phyloP scores from a whole-genome alignment of 495 filamentous ascomycete genomes.

The Tuber umbilicatum region DNA sequence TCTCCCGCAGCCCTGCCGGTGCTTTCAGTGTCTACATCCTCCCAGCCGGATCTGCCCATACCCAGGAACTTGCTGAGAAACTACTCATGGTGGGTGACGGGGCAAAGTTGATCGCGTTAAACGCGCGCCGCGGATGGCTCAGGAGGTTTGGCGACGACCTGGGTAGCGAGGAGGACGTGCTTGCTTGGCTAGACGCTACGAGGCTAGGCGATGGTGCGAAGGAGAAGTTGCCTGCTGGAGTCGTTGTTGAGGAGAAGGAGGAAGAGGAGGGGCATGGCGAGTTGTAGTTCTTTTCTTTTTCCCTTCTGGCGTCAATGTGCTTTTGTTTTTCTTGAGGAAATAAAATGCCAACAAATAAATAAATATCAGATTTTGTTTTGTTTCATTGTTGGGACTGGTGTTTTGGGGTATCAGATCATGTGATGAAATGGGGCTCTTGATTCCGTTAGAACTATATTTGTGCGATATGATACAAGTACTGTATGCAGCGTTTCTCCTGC shows the following conservation, averaged over 20 bases:
- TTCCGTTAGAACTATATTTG: not conserved
- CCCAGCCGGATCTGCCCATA: constrained; percentile 56
- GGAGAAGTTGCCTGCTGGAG: constrained; percentile 67
- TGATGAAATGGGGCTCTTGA: not conserved
- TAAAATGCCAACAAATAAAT: not conserved
- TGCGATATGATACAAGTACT: not conserved
- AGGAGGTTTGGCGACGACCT: constrained; percentile 56
- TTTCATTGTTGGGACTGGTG: not conserved
- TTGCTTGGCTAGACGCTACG: constrained; percentile 82
- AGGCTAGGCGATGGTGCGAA: constrained; percentile 77
- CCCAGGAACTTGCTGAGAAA: constrained; percentile 51
- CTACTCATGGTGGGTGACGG: constrained; percentile 56
- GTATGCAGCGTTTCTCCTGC: not conserved
- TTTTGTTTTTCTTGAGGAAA: not conserved
- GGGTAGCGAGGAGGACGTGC: constrained; percentile 52
- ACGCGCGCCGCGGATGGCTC: constrained; percentile 81
- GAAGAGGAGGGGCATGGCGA: constrained; percentile 21
- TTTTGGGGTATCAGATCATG: not conserved
- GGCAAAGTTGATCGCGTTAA: constrained; percentile 69
- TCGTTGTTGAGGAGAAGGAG: constrained; percentile 56
- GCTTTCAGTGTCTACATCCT: constrained; percentile 35
- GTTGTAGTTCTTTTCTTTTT: constrained; percentile 15
- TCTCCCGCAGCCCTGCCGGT: constrained; percentile 14
- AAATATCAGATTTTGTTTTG: not conserved
- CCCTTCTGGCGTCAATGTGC: not conserved